Base-by-base conservation (phyloP, 495 filamentous ascomycete genomes). In the Aspergillus ostianus region DNA sequence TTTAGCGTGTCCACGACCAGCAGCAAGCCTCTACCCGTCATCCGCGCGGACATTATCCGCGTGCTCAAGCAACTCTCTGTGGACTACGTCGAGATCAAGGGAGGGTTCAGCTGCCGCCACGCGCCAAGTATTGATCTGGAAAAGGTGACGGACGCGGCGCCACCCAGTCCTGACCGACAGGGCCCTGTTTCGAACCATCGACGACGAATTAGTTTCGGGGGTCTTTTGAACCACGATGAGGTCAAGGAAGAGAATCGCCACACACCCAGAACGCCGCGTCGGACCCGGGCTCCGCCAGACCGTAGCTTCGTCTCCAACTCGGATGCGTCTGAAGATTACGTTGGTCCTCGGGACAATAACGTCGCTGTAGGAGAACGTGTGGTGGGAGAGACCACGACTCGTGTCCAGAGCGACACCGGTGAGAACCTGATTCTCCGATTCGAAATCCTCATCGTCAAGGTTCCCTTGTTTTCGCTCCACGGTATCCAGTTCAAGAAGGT, bases 401-500 rank as follows among this genome's bases (percentile, higher is more conserved):
- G 91, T 55, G 90, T 96, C 7, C 90, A 95, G 67, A 92, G 84
- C 62, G 92, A 95, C 62, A 78, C 93, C 19, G 92, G 91, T 3
- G 85, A 84, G 36, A 90, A 84, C 63, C 82, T 95, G 79, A 81
- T 90, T 46, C 77, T 99, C 44, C 84, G 88, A 59, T 99, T 99
- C 66, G 94, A 99, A 69, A 97, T 98, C 55, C 84, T 98, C 62
- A 92, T 99, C 60, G 94, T 99, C 60, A 99, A 99, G 78, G 91
- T 99, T 32, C 94, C 94, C 26, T 76, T 99, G 52, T 88, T 99
- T 64, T 90, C 88, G 20, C 74, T 99, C 60, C 93, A 98, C 67
- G 94, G 94, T 47, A 91, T 99, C 52, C 94, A 99, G 73, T 99
- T 99, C 80, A 99, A 99, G 82, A 91, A 93, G 73, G 87, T 98